These are phyloP conservation scores for Casaregolazyma lundiana DNA, from an alignment of 1,139 yeast genomes.

Conservation along the genomic window DNA sequence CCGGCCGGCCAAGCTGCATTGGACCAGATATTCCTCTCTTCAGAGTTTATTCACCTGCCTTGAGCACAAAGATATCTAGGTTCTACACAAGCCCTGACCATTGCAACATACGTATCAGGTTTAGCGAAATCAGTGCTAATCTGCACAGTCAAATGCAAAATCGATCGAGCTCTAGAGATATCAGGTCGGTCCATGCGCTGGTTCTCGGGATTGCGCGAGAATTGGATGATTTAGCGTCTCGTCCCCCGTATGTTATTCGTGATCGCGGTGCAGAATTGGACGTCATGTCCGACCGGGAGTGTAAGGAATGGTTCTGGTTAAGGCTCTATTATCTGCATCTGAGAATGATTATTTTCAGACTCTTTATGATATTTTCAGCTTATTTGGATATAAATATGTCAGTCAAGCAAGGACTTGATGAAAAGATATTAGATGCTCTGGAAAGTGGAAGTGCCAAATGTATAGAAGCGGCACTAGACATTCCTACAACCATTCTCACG, in stretches of 20 bases:
- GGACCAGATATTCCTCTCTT: background rate
- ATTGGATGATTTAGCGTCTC: slow-evolving; percentile 7
- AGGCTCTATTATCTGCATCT: slow-evolving; percentile 12
- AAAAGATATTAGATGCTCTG: slow-evolving; percentile 8
- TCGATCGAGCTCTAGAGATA: slow-evolving; percentile 4
- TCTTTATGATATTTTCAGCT: slow-evolving; percentile 12
- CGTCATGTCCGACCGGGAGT: slow-evolving; percentile 10
- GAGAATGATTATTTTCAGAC: slow-evolving; percentile 11
- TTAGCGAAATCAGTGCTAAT: slow-evolving; percentile 5
- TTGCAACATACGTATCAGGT: slow-evolving; percentile 4
- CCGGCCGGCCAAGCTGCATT: slow-evolving; percentile 8
- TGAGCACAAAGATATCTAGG: background rate
- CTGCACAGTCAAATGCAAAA: slow-evolving; percentile 5
- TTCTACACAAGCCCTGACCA: slow-evolving; percentile 9
- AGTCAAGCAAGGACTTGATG: slow-evolving; percentile 1
- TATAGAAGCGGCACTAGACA: slow-evolving; percentile 12
- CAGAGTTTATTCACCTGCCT: background rate
- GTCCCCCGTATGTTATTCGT: slow-evolving; percentile 7
- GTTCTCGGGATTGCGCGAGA: slow-evolving; percentile 6
- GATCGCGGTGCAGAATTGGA: slow-evolving; percentile 10
- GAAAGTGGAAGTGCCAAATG: slow-evolving; percentile 10
- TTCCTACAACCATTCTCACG: slow-evolving; percentile 12
- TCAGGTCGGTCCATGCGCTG: slow-evolving; percentile 2
- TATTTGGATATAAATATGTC: slow-evolving; percentile 9
- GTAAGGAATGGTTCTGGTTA: slow-evolving; percentile 15